Base-by-base conservation (phyloP, 257 asterid species). In the Fraxinus americana region DNA sequence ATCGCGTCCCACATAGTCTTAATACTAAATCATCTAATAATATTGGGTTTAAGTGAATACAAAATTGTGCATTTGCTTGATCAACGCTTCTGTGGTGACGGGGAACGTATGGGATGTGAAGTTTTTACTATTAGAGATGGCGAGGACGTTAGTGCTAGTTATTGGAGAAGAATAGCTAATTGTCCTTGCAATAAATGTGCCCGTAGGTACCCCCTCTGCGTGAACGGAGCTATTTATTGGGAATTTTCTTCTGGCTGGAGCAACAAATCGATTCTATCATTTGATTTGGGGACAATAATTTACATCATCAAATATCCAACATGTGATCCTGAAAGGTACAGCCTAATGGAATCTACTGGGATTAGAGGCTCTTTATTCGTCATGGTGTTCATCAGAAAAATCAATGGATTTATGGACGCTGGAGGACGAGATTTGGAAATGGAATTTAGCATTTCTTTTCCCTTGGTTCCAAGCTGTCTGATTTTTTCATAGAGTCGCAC, bases 1-100 rank as follows among this genome's bases (percentile, higher is more conserved):
- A 77, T 5, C 82, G 74, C 2, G 90, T 84, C 70, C 88, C 90
- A 0, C 50, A 2, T 19, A 76, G 52, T 5, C 7, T 85, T 4
- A 39, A 80, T 67, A 9, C 90, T n/a, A 57, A 34, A 4, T 34
- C 54, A 7, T 10, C 7, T 54, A 36, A 74, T 34, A 74, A 74
- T n/a, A 36, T 59, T 59, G 77, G 71, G 43, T 35, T 74, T 70
- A 59, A 59, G 54, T 5, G 70, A 74, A 36, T 57, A 74, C 70
- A 57, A 74, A 36, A 74, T 57, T 23, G 57, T 59, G 23, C 52
- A 74, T 29, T 34, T 34, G 25, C 59, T 54, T 21, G 70, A 74
- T 17, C 36, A n/a, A 13, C 14, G 1, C 34, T 59, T 5, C 21
- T 2, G 12, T 2, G 21, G n/a, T 8, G 35, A 34, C 12, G 1